Conservation (phyloP, 2,329 filamentous ascomycete genomes). For the Amesomyces nigricolor region DNA sequence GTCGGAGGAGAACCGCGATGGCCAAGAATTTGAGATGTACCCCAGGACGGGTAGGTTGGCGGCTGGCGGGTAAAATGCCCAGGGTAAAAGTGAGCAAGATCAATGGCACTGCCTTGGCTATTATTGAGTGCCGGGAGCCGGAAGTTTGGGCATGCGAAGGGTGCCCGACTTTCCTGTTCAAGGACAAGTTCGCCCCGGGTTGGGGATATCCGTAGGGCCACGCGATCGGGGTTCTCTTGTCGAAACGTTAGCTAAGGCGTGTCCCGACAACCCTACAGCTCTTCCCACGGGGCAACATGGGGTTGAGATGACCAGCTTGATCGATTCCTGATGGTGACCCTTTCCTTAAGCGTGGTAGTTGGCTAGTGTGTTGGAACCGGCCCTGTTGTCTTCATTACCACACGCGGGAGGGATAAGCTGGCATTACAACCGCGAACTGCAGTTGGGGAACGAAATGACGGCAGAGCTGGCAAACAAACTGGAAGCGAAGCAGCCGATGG, state of each 20-base stretch:
- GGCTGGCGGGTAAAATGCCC: slow-evolving; percentile 22
- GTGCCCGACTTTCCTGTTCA: slow-evolving; percentile 4
- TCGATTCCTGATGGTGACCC: neutral
- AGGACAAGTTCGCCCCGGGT: neutral
- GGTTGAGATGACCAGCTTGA: neutral
- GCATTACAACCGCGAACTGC: neutral
- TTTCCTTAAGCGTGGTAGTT: neutral
- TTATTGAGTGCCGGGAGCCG: slow-evolving; percentile 7
- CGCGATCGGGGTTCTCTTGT: no score
- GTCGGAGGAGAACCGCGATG: slow-evolving; percentile 5
- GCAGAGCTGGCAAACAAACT: neutral
- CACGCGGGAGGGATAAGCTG: neutral
- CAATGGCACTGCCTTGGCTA: slow-evolving; percentile 4
- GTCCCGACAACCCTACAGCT: slow-evolving; percentile 3
- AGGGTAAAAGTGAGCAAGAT: neutral
- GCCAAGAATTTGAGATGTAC: slow-evolving; percentile 15
- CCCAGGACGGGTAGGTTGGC: slow-evolving; percentile 10
- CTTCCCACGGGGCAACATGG: neutral
- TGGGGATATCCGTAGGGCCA: slow-evolving; percentile 2
- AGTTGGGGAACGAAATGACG: slow-evolving; percentile 7
- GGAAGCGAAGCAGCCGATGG: neutral
- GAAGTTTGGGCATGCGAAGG: slow-evolving; percentile 4
- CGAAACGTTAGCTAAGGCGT: no score
- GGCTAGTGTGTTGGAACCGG: neutral
- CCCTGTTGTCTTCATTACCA: neutral